These are phyloP conservation scores for Mortierella claussenii DNA, from an alignment of 192 early-diverging fungal genomes.

Conservation along the genomic window DNA sequence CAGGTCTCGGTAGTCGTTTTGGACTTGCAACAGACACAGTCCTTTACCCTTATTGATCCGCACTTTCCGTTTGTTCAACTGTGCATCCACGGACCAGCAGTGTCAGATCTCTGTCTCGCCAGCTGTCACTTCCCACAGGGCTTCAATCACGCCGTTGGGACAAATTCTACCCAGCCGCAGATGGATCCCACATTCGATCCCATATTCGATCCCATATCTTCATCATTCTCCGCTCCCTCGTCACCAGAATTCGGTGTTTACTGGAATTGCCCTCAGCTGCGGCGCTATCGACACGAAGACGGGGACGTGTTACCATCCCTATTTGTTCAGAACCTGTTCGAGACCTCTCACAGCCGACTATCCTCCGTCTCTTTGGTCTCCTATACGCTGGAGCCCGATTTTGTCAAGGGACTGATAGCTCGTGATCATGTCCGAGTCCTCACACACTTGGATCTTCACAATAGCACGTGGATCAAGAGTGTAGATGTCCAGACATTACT, in stretches of 20 bases:
- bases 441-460: constrained; percentile 7
- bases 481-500: constrained; percentile 8
- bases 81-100: constrained; percentile 3
- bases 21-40: neutral
- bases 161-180: neutral
- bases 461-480: constrained; percentile 12
- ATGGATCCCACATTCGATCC: neutral
- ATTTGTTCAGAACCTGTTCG: constrained; percentile 9
- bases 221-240: neutral
- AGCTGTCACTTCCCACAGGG: neutral
- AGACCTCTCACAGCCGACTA: neutral
- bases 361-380: neutral
- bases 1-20: neutral
- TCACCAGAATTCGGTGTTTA: constrained; percentile 2
- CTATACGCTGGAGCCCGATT: neutral
- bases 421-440: neutral
- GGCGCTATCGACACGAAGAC: neutral
- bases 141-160: neutral
- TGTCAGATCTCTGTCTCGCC: constrained; percentile 4
- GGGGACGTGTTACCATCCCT: neutral
- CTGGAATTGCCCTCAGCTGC: constrained; percentile 23
- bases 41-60: neutral
- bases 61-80: constrained; percentile 3
- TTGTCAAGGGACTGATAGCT: constrained; percentile 4
- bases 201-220: no score